Evolutionary conservation across 345 rosid genomes (phyloP), one percentile per base, ranked within the genome.

Genomic region (Draba incana): DNA sequence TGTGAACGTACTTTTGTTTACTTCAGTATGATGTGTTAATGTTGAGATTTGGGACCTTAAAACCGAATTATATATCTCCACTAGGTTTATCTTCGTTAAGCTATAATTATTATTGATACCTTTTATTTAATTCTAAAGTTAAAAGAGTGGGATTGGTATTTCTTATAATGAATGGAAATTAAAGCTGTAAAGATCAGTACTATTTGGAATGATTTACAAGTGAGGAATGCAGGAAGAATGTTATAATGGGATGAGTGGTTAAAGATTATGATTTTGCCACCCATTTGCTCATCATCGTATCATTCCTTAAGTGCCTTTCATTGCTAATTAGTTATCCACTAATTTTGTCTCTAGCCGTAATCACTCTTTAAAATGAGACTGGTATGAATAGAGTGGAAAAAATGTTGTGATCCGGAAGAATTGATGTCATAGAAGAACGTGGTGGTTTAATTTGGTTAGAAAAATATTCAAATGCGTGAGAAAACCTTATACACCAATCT

Each of bases 201-300:
- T 28, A 28, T 28, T 28, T 28, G 4, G 31, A 55, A 67, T 56
- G 46, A 68, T 57, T 20, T 68, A 23, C 6, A 43, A 11, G 31
- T 12, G 33, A 66, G 5, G 70, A 44, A 33, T 31, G 35, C 41
- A n/a, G 52, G 52, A 43, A 66, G 8, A 51, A 44, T 42, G 54
- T 44, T 33, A 56, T 68, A 3, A 57, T 68, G 64, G 27, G 5
- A 8, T 46, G 37, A 46, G 64, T 68, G 56, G 72, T 57, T 68
- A 68, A 8, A 68, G 3, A 27, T 45, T n/a, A 57, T 57, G 38
- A 57, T 68, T 57, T 45, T 57, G 64, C 37, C n/a, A 45, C 71
- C 71, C 71, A 67, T 67, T 37, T 67, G 6, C 46, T 67, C 11
- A 44, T 45, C 24, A 44, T 67, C 54, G 4, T 44, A 67, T 53